These are phyloP conservation scores for Hypoxylon sp. DNA, from an alignment of 2,329 filamentous ascomycete genomes.

Conservation along the genomic window DNA sequence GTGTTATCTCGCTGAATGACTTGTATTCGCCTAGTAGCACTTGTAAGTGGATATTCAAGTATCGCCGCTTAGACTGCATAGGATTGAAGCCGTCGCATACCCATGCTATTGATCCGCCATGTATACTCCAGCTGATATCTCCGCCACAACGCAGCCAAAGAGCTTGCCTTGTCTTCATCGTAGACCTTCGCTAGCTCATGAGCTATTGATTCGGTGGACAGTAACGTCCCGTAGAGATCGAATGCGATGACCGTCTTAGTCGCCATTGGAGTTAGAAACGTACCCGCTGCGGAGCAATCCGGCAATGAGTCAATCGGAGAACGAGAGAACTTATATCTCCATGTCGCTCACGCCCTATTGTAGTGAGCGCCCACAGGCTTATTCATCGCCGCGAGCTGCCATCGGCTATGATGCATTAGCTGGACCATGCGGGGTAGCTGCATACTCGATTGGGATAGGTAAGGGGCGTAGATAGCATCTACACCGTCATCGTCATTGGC, in stretches of 20 bases:
- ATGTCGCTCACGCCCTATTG: not conserved
- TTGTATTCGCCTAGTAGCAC: conserved; percentile 68
- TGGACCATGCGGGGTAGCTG: conserved; percentile 48
- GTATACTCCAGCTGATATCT: conserved; percentile 83
- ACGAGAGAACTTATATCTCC: not conserved
- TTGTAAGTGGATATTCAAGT: conserved; percentile 22
- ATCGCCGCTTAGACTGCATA: not conserved
- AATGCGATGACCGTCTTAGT: conserved; percentile 73
- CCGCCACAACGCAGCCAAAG: conserved; percentile 74
- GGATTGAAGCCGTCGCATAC: conserved; percentile 58
- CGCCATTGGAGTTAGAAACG: conserved; percentile 25
- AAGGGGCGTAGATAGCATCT: conserved; percentile 5
- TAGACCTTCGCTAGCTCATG: conserved; percentile 70
- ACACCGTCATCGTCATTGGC: not conserved
- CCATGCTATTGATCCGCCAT: conserved; percentile 82
- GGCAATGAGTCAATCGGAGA: conserved; percentile 39
- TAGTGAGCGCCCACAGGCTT: conserved; percentile 5
- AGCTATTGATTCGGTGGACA: conserved; percentile 79
- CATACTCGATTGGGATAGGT: conserved; percentile 41
- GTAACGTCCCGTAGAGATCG: conserved; percentile 81
- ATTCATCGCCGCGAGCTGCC: conserved; percentile 25
- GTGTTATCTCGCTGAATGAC: conserved; percentile 75
- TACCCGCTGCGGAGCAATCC: conserved; percentile 17
- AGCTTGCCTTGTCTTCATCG: conserved; percentile 69
- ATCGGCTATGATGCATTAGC: conserved; percentile 15